Evolutionary conservation across 2,329 filamentous ascomycete genomes (phyloP), one percentile per base, ranked within the genome.

Genomic region (Colletotrichum filicis): DNA sequence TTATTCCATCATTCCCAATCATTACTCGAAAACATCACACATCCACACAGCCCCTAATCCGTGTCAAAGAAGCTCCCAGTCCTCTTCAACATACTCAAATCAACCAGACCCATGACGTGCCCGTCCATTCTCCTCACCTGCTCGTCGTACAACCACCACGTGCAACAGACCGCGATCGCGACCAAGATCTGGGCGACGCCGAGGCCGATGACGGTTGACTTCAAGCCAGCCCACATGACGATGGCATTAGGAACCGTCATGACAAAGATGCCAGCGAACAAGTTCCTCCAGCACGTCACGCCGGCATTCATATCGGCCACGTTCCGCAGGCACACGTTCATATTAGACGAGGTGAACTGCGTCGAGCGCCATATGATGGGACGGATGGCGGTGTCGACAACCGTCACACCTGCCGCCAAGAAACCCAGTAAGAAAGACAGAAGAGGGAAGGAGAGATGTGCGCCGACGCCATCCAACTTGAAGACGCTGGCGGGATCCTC

Each of bases 281-380:
- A 59, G 14, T 79, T 81, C 26, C 85, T 82, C 79, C 85, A 82
- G 49, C 84, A 80, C 2, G 79, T 73, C 2, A 87, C 80, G 35
- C 81, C 84, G 4, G 81, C 83, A 30, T 83, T 79, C 87, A 89
- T 89, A 75, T 89, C 87, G 16, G 82, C 82, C 19, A 84, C 84
- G 75, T 82, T 86, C 35, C 87, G 84, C 65, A 87, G 81, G 28
- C 83, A 83, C 14, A 84, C 79, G n/a, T 80, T 80, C 28, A 88
- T 80, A 76, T 83, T 88, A 6, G 85, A 82, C 3, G 83, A 85
- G 0, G 86, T 88, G 74, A 87, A 89, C 58, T 84, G 83, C 8
- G 87, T 85, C 37, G 86, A 88, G n/a, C 83, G 81, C 30, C 82
- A 80, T 57, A 89, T 81, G 30, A 86, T 77, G 1, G 87, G 86